A percentile compares a stretch with the other conserved stretches of the same genome.
phyloP scores from a whole-genome alignment of 225 moss, liverwort and hornwort genomes.

The Climacium dendroides region DNA sequence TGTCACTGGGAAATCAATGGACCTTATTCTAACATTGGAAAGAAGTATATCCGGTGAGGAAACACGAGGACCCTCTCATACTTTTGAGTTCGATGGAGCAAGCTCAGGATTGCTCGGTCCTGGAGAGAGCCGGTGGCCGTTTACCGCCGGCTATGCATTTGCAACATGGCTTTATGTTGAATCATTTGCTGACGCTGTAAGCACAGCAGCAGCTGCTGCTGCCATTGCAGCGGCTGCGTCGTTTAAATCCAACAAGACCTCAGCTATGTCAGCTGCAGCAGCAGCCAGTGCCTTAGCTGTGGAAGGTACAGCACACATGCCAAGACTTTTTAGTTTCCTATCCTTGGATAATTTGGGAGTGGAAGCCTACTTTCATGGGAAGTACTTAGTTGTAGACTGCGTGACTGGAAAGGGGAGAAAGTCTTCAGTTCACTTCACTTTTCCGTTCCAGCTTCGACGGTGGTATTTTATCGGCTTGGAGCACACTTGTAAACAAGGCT shows the following conservation, averaged over 20 bases:
- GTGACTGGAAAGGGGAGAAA: conserved; percentile 85
- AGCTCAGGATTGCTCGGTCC: conserved; percentile 97
- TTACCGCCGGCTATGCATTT: conserved; percentile 79
- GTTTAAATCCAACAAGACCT: conserved; percentile 71
- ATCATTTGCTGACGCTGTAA: conserved; percentile 94
- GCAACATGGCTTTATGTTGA: conserved; percentile 98
- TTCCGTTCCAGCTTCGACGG: conserved; percentile 79
- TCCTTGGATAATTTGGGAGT: conserved; percentile 93
- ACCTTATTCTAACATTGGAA: conserved; percentile 76
- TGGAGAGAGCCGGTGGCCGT: conserved; percentile 95
- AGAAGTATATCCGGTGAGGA: conserved; percentile 79
- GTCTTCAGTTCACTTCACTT: conserved; percentile 87
- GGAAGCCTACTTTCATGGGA: conserved; percentile 97
- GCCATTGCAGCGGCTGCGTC: conserved; percentile 98
- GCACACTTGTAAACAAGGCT: conserved; percentile 79
- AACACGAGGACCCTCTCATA: conserved; percentile 85
- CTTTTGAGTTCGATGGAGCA: conserved; percentile 95
- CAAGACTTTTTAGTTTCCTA: conserved; percentile 95
- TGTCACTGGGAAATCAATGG: conserved; percentile 62
- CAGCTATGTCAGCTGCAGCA: conserved; percentile 97
- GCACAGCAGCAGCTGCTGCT: conserved; percentile 89
- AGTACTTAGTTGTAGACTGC: conserved; percentile 89
- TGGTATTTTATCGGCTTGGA: conserved; percentile 99
- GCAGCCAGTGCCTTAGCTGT: conserved; percentile 95
- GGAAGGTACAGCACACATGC: conserved; percentile 99